Percentiles rank a stretch among this genome's conserved stretches.
phyloP scores from a whole-genome alignment of 805 yeast genomes.

The Cyberlindnera nakhonratchasimensis region DNA sequence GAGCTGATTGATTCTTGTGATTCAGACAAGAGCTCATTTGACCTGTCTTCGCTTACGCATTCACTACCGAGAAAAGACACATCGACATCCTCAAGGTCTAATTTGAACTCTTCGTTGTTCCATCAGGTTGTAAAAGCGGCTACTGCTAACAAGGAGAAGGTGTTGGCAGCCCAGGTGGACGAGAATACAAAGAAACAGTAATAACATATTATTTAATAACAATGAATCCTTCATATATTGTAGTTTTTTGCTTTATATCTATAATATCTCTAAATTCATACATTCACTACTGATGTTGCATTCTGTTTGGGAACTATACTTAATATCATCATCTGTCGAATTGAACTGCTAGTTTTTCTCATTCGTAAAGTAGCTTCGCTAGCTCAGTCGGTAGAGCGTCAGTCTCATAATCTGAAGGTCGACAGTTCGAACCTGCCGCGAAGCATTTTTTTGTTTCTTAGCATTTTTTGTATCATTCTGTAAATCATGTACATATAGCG shows the following conservation, averaged over 20 bases:
- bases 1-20: conserved; percentile 16
- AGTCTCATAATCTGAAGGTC: conserved; percentile 57
- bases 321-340: not conserved
- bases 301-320: too few species aligned
- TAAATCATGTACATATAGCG: not conserved
- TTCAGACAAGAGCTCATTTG: conserved; percentile 13
- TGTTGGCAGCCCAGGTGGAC: conserved; percentile 12
- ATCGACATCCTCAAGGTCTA: conserved; percentile 14
- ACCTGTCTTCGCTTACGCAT: conserved; percentile 23
- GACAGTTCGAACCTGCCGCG: conserved; percentile 54
- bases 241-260: not conserved
- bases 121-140: conserved; percentile 72
- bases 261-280: not conserved
- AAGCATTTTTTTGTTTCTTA: conserved; percentile 34
- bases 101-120: conserved; percentile 51
- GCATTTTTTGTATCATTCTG: not conserved
- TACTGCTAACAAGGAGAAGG: conserved; percentile 41
- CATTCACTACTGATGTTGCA: too few species aligned
- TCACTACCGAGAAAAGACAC: conserved; percentile 12
- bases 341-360: not conserved
- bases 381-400: conserved; percentile 59
- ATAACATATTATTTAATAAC: not conserved
- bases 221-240: not conserved
- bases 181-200: conserved; percentile 1
- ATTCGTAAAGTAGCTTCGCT: conserved; percentile 36